Evolutionary conservation across 2,329 filamentous ascomycete genomes (phyloP), one percentile per base, ranked within the genome.

Genomic region (Aspergillus fijiensis): DNA sequence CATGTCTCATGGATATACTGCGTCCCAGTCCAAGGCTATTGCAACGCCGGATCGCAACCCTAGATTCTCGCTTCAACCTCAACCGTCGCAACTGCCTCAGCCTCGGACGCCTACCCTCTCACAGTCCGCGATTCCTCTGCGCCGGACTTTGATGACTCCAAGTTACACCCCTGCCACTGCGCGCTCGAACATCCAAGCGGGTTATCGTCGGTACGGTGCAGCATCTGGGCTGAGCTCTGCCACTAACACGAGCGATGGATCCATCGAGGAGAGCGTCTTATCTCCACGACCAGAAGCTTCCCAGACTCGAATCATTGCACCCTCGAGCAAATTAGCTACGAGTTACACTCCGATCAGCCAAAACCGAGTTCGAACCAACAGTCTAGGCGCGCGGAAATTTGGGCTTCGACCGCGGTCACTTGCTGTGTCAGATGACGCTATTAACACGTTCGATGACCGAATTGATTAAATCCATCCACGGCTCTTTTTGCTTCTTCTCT

Each of bases 331-430:
- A 60, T 61, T 70, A 19, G 74, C 74, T 49, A 63, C 71, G 14
- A 76, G 74, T 63, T 76, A 74, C 59, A 78, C 75, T 2, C 70
- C 73, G 31, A 75, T 78, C 50, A 69, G 75, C 57, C 74, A 75
- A 51, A 67, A 70, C 27, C 72, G 75, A 27, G 59, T 74, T 33
- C 68, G 76, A 58, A 73, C 74, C 29, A 76, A 77, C 50, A 77
- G 74, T 55, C 59, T 76, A 16, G 72, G 74, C 2, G 67, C 72
- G 19, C 72, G 75, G 35, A 67, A 70, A 60, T 69, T 77, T 42
- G 73, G 72, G 25, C 65, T 76, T 23, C 66, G 75, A 60, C 69
- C 65, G 55, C 72, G 72, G 29, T 67, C 68, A 21, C 63, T 69
- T 29, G 66, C 67, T 33, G 60, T 63, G 12, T 64, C 64, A 10